These are phyloP conservation scores for Ophiostoma sp. DNA, from an alignment of 2,329 filamentous ascomycete species.

Conservation along the genomic window DNA sequence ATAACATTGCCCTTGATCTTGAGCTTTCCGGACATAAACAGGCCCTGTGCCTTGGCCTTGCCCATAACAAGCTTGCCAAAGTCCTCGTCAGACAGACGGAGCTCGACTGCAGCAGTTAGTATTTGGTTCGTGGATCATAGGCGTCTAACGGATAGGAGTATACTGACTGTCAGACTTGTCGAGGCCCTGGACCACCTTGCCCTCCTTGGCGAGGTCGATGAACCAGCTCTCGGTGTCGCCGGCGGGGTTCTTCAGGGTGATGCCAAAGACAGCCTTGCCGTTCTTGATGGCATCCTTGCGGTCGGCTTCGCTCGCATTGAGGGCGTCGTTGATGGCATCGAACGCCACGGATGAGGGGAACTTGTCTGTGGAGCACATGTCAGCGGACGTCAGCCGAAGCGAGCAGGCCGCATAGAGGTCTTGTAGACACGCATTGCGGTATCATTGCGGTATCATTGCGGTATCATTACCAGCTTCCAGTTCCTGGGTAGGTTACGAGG, in stretches of 20 bases:
- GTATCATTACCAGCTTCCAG: too few relatives aligned
- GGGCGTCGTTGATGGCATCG: constrained; percentile 72
- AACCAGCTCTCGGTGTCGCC: constrained; percentile 84
- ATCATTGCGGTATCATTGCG: too few relatives aligned
- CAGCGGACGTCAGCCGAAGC: neutral
- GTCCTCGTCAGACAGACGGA: constrained; percentile 76
- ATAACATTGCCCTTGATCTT: constrained; percentile 98
- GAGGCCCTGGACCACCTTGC: constrained; percentile 70
- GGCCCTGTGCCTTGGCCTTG: constrained; percentile 86
- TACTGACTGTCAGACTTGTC: constrained; percentile 76
- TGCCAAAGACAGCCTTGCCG: constrained; percentile 80
- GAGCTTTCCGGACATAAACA: constrained; percentile 98
- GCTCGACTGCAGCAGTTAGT: constrained; percentile 58
- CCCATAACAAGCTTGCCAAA: constrained; percentile 78
- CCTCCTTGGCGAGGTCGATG: constrained; percentile 90
- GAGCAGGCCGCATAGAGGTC: too few relatives aligned
- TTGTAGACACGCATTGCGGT: neutral
- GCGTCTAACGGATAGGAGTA: neutral
- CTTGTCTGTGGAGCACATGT: constrained; percentile 48
- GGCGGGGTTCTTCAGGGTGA: constrained; percentile 81
- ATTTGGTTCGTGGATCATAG: too few relatives aligned
- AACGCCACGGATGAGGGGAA: constrained; percentile 91
- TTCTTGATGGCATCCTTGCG: constrained; percentile 81
- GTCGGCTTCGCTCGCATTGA: constrained; percentile 64
- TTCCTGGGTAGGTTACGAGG: neutral